Conservation (phyloP, 805 yeast genomes). For the Yamadazyma insecticola region DNA sequence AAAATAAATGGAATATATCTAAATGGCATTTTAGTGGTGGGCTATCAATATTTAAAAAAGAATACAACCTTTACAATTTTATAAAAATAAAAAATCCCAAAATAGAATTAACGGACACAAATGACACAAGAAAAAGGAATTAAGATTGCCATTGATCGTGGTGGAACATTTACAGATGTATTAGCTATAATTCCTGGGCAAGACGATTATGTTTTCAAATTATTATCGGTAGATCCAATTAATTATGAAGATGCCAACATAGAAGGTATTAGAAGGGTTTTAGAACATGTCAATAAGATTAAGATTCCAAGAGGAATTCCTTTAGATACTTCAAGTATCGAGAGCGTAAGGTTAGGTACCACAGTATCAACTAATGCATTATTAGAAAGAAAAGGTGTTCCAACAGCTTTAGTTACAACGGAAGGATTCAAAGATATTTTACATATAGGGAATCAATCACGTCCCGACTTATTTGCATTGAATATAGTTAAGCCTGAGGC, state of each 20-base stretch:
- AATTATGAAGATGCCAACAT: slow-evolving; percentile 86
- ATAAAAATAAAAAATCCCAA: neutral
- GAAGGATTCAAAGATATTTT: slow-evolving; percentile 81
- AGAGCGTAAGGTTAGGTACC: slow-evolving; percentile 79
- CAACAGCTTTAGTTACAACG: slow-evolving; percentile 77
- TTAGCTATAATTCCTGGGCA: slow-evolving; percentile 40
- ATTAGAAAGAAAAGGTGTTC: slow-evolving; percentile 83
- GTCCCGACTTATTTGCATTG: slow-evolving; percentile 83
- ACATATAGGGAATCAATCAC: slow-evolving; percentile 79
- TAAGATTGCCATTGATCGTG: slow-evolving; percentile 30
- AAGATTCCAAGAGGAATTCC: slow-evolving; percentile 48
- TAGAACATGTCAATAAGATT: slow-evolving; percentile 51
- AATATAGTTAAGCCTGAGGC: slow-evolving; percentile 63
- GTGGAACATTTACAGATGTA: slow-evolving; percentile 85
- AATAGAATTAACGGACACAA: neutral
- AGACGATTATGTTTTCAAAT: slow-evolving; percentile 63
- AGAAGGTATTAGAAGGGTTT: slow-evolving; percentile 75
- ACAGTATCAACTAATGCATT: slow-evolving; percentile 93
- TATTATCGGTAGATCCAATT: slow-evolving; percentile 78
- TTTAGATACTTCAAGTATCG: slow-evolving; percentile 45
- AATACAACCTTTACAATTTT: too few species aligned
- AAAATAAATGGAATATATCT: too few species aligned
- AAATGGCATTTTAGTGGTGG: too few species aligned
- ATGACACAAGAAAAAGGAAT: slow-evolving; percentile 5
- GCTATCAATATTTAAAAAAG: too few species aligned